A percentile compares a stretch with the other conserved stretches of the same genome.
Evolutionary conservation across 176 grass and related monocot genomes (phyloP).

Genomic region (Juncus inflexus): DNA sequence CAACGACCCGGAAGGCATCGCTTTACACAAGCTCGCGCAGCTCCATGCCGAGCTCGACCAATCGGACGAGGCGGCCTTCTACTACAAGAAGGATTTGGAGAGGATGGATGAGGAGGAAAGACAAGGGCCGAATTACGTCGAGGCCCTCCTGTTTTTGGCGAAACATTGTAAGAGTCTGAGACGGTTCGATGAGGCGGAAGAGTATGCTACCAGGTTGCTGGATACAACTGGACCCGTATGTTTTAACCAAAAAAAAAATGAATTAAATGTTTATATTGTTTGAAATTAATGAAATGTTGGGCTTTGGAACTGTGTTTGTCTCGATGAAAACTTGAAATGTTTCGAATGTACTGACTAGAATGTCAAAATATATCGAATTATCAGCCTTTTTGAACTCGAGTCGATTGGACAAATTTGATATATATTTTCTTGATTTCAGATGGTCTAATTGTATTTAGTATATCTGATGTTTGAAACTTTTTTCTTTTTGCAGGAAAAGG

Average conservation of each 20-base stretch:
- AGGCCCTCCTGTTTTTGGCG: constrained; percentile 90
- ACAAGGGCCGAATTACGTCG: constrained; percentile 75
- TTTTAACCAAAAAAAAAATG: no score
- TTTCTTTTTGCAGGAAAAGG: constrained; percentile 70
- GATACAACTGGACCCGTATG: constrained; percentile 97
- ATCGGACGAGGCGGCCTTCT: constrained; percentile 69
- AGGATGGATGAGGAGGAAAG: constrained; percentile 90
- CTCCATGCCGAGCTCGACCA: constrained; percentile 64
- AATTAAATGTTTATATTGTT: no score
- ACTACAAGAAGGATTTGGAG: constrained; percentile 92
- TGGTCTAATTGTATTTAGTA: no score
- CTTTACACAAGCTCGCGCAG: constrained; percentile 75
- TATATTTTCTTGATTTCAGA: no score
- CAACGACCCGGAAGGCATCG: constrained; percentile 91
- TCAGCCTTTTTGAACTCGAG: no score
- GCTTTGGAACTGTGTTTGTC: no score
- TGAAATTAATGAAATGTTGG: no score
- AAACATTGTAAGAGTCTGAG: constrained; percentile 65
- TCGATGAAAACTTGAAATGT: no score
- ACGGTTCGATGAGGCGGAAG: constrained; percentile 73
- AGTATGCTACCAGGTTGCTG: constrained; percentile 82
- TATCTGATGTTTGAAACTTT: constrained; percentile 1
- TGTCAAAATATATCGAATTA: no score
- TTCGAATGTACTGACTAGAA: no score
- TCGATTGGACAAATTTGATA: no score